Evolutionary conservation across 495 filamentous ascomycete species (phyloP), one percentile per base, ranked within the genome.

Genomic region (Penicillium nucicola): DNA sequence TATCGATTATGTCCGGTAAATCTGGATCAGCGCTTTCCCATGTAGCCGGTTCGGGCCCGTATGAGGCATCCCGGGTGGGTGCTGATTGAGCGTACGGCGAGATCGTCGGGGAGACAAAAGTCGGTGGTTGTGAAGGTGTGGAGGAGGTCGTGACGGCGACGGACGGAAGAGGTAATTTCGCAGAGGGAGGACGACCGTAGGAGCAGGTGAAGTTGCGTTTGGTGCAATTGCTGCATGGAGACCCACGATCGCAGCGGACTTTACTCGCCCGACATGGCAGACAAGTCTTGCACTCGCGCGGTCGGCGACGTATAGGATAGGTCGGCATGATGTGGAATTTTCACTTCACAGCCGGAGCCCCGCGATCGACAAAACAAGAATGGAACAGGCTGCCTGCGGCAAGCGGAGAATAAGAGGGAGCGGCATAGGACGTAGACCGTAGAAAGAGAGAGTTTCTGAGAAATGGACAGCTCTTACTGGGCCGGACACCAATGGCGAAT

Each of bases 181-280:
- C 31, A 22, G 60, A 55, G 9, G 79, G 70, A 58, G 86, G 85
- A 19, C 83, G 84, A 59, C 86, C 85, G 73, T 88, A 88, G 34
- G 83, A 81, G 58, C 85, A 89, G 52, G 81, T 72, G 66, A 82
- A 79, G 51, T 86, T 83, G 52, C 85, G 76, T 66, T 87, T 87
- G 62, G 86, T 77, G 60, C 85, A 89, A 62, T 86, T 87, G 59
- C 86, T 79, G 61, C 85, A 89, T 6, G 85, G 85, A 47, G 82
- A 76, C 52, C 86, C 81, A 67, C 86, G 86, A 67, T 87, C 84
- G 65, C 85, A 89, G 67, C 85, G 86, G 40, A 77, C 72, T 60
- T 77, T 77, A 56, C 74, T 71, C 37, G 70, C 67, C 43, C 72
- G 74, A 43, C 74, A 77, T n/a, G 72, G 66, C 39, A 74, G 64